Conservation (phyloP, 2,329 filamentous ascomycete genomes). For the Aspergillus felis region DNA sequence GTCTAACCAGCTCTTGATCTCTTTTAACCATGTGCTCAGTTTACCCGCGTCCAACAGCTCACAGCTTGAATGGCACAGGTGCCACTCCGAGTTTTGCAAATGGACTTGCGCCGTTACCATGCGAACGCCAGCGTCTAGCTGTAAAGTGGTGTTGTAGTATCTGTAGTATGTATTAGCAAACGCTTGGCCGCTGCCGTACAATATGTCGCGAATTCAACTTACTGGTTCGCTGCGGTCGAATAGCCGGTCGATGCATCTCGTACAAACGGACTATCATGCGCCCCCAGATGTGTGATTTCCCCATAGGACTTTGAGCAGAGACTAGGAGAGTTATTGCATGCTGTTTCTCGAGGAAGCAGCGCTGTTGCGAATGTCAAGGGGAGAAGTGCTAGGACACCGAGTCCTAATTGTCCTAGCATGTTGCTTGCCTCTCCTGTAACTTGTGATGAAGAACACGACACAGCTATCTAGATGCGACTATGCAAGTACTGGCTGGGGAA, state of each 20-base stretch:
- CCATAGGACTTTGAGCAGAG: conserved; percentile 70
- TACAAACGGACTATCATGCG: conserved; percentile 70
- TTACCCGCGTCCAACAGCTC: conserved; percentile 64
- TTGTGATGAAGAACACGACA: not conserved
- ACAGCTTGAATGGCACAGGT: conserved; percentile 69
- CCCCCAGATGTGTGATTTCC: conserved; percentile 73
- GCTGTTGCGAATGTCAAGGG: conserved; percentile 25
- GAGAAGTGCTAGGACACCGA: conserved; percentile 27
- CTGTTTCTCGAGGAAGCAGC: conserved; percentile 35
- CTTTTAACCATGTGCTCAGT: conserved; percentile 59
- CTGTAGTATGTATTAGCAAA: conserved; percentile 17
- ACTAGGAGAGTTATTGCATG: conserved; percentile 77
- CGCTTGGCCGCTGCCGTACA: not conserved
- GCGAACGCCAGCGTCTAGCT: conserved; percentile 67
- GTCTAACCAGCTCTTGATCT: conserved; percentile 67
- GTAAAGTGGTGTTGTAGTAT: conserved; percentile 64
- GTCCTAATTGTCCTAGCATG: conserved; percentile 30
- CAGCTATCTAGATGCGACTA: not conserved
- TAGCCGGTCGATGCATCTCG: conserved; percentile 60
- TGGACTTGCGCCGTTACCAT: conserved; percentile 71
- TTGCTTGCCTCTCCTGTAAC: conserved; percentile 1
- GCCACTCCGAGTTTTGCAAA: conserved; percentile 54
- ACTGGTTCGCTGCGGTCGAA: conserved; percentile 68
- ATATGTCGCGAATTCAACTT: conserved; percentile 20
- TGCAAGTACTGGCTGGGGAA: not conserved